A percentile compares a stretch with the other conserved stretches of the same genome.
Evolutionary conservation across 139 green algal species (phyloP).

Genomic region (Coelastrella sp.): DNA sequence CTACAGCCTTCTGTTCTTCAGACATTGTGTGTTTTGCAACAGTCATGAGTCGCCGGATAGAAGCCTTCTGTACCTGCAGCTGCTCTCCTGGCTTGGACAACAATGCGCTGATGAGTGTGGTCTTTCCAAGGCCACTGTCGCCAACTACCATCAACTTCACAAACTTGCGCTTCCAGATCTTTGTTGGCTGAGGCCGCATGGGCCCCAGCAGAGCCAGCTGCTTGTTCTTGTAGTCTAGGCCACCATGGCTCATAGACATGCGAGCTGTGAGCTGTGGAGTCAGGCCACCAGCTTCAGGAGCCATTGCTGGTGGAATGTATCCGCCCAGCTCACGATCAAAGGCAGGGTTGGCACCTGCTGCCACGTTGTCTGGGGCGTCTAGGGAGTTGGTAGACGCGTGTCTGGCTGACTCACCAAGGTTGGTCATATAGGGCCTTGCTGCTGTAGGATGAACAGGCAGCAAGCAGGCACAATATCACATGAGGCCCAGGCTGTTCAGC

Average conservation of each 20-base stretch:
- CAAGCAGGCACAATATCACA: not conserved
- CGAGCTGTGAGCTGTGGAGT: conserved; percentile 2
- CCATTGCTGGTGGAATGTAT: not conserved
- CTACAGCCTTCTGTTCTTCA: no score
- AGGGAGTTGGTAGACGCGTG: not conserved
- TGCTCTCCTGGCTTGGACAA: conserved; percentile 70
- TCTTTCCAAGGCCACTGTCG: conserved; percentile 78
- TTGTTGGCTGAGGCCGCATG: conserved; percentile 33
- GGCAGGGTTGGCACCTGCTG: not conserved
- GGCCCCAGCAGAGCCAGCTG: conserved; percentile 42
- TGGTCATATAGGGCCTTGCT: conserved; percentile 1
- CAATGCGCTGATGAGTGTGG: conserved; percentile 73
- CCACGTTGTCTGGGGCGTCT: not conserved
- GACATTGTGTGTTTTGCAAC: no score
- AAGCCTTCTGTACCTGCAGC: conserved; percentile 56
- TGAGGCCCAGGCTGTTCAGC: not conserved
- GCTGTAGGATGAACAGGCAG: not conserved
- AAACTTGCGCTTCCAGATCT: conserved; percentile 51
- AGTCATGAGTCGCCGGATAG: not conserved
- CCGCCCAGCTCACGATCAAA: not conserved
- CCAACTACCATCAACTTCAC: conserved; percentile 72
- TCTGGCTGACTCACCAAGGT: conserved; percentile 10
- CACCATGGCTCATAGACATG: not conserved
- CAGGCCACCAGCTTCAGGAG: conserved; percentile 3
- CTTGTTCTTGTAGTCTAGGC: conserved; percentile 20